phyloP scores from a whole-genome alignment of 192 early-diverging fungal genomes.

The Chytriomyces sp. region DNA sequence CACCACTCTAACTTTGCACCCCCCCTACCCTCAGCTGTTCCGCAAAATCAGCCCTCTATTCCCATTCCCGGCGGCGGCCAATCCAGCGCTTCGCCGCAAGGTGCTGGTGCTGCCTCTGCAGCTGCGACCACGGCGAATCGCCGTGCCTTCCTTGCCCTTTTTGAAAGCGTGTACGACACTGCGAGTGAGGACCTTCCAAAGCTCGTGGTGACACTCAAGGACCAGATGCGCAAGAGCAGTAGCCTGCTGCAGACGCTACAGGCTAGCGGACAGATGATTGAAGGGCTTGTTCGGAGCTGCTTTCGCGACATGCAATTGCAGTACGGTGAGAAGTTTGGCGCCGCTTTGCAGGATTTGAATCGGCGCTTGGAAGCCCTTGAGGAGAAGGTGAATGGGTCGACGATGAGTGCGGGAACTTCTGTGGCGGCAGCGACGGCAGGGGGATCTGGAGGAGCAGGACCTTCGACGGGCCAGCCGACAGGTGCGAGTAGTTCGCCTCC shows the following conservation, averaged over 20 bases:
- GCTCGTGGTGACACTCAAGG: slow-evolving; percentile 69
- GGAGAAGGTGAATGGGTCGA: slow-evolving; percentile 12
- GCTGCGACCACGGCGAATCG: background rate
- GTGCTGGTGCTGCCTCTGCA: background rate
- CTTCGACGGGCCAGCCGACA: background rate
- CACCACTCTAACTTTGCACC: background rate
- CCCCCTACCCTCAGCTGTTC: background rate
- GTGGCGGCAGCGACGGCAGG: background rate
- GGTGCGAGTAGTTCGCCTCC: background rate
- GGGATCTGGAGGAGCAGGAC: background rate
- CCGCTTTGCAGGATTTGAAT: slow-evolving; percentile 53
- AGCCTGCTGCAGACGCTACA: slow-evolving; percentile 76
- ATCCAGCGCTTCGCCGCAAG: background rate
- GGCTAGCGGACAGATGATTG: slow-evolving; percentile 72
- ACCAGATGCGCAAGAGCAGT: slow-evolving; percentile 72
- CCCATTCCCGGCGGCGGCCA: background rate
- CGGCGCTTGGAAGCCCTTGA: slow-evolving; percentile 47
- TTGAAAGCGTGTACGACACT: slow-evolving; percentile 58
- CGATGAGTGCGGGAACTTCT: background rate
- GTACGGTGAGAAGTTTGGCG: slow-evolving; percentile 61
- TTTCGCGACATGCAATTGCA: slow-evolving; percentile 71
- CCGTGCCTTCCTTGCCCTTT: slow-evolving; percentile 24
- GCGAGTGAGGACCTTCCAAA: slow-evolving; percentile 59
- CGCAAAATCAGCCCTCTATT: background rate
- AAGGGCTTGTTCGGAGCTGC: slow-evolving; percentile 73